A percentile compares a stretch with the other conserved stretches of the same genome.
Conservation (phyloP, 78 protist genomes). For the Dictyostelium intermedium region DNA sequence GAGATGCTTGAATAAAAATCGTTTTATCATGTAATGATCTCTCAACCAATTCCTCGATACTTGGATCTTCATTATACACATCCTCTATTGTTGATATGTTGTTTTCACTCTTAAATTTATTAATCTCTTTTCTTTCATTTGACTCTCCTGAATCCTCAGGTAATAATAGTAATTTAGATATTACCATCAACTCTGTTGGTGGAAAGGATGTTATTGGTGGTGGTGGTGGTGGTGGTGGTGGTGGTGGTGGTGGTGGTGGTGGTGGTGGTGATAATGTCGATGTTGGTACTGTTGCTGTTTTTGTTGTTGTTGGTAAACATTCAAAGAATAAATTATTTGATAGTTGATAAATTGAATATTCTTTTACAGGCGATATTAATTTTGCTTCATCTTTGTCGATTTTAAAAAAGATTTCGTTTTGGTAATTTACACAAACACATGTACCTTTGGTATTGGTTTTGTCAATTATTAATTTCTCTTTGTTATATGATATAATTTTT, state of each 20-base stretch:
- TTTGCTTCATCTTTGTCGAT: neutral
- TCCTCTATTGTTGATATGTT: neutral
- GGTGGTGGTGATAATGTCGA: neutral
- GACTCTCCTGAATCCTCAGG: neutral
- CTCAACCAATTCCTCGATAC: neutral
- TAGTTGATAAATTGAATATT: neutral
- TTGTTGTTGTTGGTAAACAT: neutral
- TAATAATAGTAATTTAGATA: neutral
- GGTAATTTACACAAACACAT: neutral
- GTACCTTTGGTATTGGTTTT: neutral
- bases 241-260: neutral
- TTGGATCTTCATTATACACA: neutral
- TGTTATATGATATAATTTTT: neutral
- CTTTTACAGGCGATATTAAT: neutral
- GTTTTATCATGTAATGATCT: neutral
- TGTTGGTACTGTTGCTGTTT: neutral
- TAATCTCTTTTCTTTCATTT: neutral
- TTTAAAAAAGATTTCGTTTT: neutral
- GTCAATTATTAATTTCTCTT: neutral
- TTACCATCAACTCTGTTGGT: neutral
- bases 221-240: neutral
- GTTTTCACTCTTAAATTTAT: neutral
- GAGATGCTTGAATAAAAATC: neutral
- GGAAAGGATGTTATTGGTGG: neutral
- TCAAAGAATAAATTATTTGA: neutral